Evolutionary conservation across 2,329 filamentous ascomycete species (phyloP), one percentile per base, ranked within the genome.

Genomic region (Neofusicoccum sp.): DNA sequence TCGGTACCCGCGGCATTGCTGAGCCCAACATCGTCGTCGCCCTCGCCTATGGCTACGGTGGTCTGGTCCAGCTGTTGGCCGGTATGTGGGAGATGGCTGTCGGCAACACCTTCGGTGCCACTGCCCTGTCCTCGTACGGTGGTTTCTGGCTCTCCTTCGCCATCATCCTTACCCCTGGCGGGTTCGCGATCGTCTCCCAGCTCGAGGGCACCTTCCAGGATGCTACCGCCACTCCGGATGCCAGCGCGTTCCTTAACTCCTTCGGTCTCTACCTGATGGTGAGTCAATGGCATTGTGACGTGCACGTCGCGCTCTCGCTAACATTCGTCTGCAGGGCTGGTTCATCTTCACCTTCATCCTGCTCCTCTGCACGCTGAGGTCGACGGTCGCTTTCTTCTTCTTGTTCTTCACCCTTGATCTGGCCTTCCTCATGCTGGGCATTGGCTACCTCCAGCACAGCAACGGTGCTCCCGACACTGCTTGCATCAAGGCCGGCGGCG

Each of bases 341-440:
- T 84, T 82, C 68, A 83, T 86, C 68, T 80, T 86, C 66, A 86
- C 83, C 40, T 72, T 80, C 61, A 62, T 86, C 45, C 79, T 86
- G 60, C 74, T 86, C 20, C 63, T 86, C 60, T 82, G 81, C 66
- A 82, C 82, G 0, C 77, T 87, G 16, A 76, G 79, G 63, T 86
- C 84, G 4, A 86, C 85, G 40, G 75, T 86, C 11, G 79, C 82
- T 49, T 85, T 86, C 71, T 78, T 86, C 66, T 64, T 75, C 49
- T 80, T 86, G 3, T 83, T 88, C 70, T 81, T 82, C 68, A 83
- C 82, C 11, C 79, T 88, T 14, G 79, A 82, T 51, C 63, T 88
- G 28, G 81, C 82, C 1, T 87, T 86, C 69, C 73, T 87, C 33
- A 72, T 87, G 61, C 80, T 88, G 5, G 78, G 77, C 12, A 77